Evolutionary conservation across 352 stramenopile genomes (phyloP), one percentile per base, ranked within the genome.

Genomic region (Pythium vanterpoolii): DNA sequence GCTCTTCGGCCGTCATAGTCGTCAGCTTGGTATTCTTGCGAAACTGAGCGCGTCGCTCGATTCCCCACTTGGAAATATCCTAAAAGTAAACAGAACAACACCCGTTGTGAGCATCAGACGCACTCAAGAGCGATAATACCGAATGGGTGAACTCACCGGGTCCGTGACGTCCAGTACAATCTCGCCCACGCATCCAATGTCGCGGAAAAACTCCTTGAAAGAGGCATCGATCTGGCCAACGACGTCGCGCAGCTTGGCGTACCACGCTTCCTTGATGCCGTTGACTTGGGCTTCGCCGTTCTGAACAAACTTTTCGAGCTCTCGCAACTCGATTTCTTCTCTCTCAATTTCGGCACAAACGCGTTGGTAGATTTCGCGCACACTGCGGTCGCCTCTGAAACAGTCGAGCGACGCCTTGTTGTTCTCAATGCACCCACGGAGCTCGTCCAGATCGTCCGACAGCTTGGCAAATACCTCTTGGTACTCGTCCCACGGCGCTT

Each of bases 21-120:
- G 83, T 79, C 2, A 95, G 68, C 48, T 89, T 92, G 2, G 80
- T 82, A 45, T 90, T 90, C 60, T 91, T 90, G 14, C 86, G 84
- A 56, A 95, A 95, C 62, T 94, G 86, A 23, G 84, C 86, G 9
- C 83, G 82, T 39, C 86, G 83, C 50, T 95, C 76, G 36, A 95
- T 90, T 6, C 86, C 86, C 86, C 86, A 95, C 62, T 92, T 93
- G 19, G 86, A 76, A n/a, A 95, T 79, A 50, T 95, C 84, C 79
- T 92, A 26, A 26, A 64, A 39, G 51, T 11, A 10, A 14, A 16
- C 30, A 38, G 33, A 43, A 43, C n/a, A 51, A n/a, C 23, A 54
- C 11, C 4, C 44, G 28, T n/a, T n/a, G n/a, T 56, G 24, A 50
- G 8, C 3, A 5, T 39, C 5, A 31, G 16, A 16, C 4, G 23